phyloP scores from a whole-genome alignment of 225 moss, liverwort and hornwort genomes.

The Pseudoscleropodium purum region DNA sequence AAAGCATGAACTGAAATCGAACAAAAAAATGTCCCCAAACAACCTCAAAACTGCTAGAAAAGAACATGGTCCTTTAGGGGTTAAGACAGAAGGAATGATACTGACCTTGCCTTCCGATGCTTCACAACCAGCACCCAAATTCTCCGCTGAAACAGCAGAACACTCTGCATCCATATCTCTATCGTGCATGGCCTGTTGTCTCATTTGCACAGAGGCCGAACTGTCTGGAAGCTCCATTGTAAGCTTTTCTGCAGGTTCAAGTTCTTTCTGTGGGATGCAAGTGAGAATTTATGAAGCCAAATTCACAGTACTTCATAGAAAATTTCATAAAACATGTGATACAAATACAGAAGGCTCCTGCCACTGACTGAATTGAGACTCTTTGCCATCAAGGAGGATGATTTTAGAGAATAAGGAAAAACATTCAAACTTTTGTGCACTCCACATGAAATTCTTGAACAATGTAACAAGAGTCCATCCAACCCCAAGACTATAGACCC shows the following conservation, averaged over 20 bases:
- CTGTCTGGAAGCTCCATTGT: slow-evolving; percentile 62
- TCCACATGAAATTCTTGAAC: neutral
- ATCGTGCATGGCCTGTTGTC: slow-evolving; percentile 50
- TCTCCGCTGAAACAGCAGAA: slow-evolving; percentile 52
- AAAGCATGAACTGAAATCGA: neutral
- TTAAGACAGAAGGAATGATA: neutral
- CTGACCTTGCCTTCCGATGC: slow-evolving; percentile 67
- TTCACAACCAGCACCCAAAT: slow-evolving; percentile 60
- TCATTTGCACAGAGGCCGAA: slow-evolving; percentile 47
- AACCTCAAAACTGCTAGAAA: neutral
- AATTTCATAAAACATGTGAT: neutral
- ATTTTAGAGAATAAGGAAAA: neutral
- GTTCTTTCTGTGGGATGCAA: slow-evolving; percentile 63
- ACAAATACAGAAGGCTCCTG: neutral
- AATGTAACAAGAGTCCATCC: neutral
- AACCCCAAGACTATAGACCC: neutral
- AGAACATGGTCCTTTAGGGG: neutral
- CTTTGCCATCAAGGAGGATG: neutral
- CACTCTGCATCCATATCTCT: slow-evolving; percentile 69
- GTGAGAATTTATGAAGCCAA: slow-evolving; percentile 4
- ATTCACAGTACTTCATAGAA: neutral
- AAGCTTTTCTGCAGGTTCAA: slow-evolving; percentile 66
- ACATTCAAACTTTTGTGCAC: neutral
- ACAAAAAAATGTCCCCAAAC: neutral
- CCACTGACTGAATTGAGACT: neutral